Conservation (phyloP, 2,329 filamentous ascomycete genomes). For the Paecilomyces formosus region DNA sequence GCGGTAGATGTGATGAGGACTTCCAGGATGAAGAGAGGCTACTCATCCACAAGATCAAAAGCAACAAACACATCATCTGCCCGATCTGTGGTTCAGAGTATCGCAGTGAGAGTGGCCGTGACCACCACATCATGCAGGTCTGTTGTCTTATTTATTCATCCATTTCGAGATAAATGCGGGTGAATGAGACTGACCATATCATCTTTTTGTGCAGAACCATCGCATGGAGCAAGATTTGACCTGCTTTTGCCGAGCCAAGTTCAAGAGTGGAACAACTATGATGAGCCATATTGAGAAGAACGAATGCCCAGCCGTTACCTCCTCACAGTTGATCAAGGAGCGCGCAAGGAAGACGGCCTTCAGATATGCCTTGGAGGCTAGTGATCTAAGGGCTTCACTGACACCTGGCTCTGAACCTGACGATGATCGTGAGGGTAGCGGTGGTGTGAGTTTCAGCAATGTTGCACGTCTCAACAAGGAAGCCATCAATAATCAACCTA, state of each 20-base stretch:
- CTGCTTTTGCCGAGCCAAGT: constrained; percentile 44
- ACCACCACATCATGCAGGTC: constrained; percentile 46
- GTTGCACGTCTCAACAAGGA: constrained; percentile 8
- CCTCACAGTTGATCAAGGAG: constrained; percentile 39
- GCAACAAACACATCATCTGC: constrained; percentile 45
- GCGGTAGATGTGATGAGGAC: constrained; percentile 35
- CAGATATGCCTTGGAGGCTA: constrained; percentile 19
- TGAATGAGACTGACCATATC: constrained; percentile 1
- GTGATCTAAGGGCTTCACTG: neutral
- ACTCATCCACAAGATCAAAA: constrained; percentile 43
- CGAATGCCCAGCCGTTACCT: constrained; percentile 39
- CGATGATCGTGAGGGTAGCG: constrained; percentile 8
- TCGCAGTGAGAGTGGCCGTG: constrained; percentile 44
- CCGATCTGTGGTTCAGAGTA: constrained; percentile 52
- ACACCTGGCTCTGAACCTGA: neutral
- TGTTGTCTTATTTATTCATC: constrained; percentile 7
- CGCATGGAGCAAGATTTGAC: constrained; percentile 41
- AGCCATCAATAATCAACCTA: constrained; percentile 12
- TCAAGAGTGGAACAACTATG: constrained; percentile 41
- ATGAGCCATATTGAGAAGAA: constrained; percentile 50
- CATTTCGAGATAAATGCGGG: neutral
- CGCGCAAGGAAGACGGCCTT: constrained; percentile 45
- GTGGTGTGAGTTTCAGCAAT: constrained; percentile 14
- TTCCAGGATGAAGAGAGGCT: constrained; percentile 39
- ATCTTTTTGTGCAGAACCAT: constrained; percentile 34